Percentiles rank a stretch among this genome's conserved stretches.
phyloP scores from a whole-genome alignment of 306 rosid species.

The Glycine soja region DNA sequence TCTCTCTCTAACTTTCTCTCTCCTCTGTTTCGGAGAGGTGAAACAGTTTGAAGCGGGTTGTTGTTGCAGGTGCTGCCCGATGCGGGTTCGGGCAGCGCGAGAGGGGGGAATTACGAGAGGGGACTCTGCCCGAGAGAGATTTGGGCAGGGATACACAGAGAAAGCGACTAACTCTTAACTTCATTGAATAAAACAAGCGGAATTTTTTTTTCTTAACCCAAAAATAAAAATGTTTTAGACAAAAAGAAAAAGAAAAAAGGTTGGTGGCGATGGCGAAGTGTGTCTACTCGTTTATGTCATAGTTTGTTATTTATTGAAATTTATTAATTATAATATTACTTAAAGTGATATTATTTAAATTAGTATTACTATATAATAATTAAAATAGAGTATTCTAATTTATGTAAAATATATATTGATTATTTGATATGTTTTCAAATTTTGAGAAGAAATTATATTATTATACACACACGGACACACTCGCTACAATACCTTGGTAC shows the following conservation, averaged over 20 bases:
- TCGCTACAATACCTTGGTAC: not conserved
- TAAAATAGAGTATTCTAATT: too few relatives aligned
- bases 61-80: constrained; percentile 46
- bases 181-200: not conserved
- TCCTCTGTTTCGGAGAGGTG: not conserved
- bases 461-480: too few relatives aligned
- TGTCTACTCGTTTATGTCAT: too few relatives aligned
- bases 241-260: not conserved
- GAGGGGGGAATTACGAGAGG: not conserved
- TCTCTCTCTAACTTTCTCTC: not conserved
- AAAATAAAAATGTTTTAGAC: not conserved
- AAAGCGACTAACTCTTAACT: constrained; percentile 21
- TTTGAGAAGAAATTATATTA: too few relatives aligned
- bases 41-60: constrained; percentile 42
- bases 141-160: constrained; percentile 29
- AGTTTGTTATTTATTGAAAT: too few relatives aligned
- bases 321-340: too few relatives aligned
- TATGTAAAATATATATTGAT: too few relatives aligned
- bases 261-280: too few relatives aligned
- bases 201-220: not conserved
- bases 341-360: too few relatives aligned
- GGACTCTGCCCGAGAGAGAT: constrained; percentile 35
- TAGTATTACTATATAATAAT: too few relatives aligned
- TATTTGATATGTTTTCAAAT: too few relatives aligned
- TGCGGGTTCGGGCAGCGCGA: not conserved